Percentiles rank a stretch among this genome's conserved stretches.
phyloP scores from a whole-genome alignment of 108 stramenopile species.

The Conticribra guillardii region DNA sequence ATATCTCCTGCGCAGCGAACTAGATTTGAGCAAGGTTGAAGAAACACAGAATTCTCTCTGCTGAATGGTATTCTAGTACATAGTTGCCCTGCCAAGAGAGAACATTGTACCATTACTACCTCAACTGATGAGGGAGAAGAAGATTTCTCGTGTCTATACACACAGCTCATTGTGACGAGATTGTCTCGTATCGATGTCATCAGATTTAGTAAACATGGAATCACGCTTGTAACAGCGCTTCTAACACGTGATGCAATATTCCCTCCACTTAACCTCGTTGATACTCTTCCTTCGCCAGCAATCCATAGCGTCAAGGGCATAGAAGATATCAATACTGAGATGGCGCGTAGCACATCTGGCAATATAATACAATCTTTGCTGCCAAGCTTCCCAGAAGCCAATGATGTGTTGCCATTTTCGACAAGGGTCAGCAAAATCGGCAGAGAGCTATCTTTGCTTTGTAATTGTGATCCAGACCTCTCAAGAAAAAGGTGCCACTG shows the following conservation, averaged over 20 bases:
- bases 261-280: constrained; percentile 21
- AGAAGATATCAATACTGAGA: constrained; percentile 27
- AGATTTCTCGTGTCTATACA: too few relatives aligned
- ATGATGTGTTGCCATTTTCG: constrained; percentile 26
- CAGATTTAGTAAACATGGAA: constrained; percentile 19
- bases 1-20: constrained; percentile 42
- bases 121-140: too few relatives aligned
- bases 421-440: constrained; percentile 27
- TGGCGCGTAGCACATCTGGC: constrained; percentile 29
- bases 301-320: constrained; percentile 50
- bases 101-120: constrained; percentile 25
- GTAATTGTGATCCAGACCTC: constrained; percentile 11
- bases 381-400: constrained; percentile 4
- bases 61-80: constrained; percentile 29
- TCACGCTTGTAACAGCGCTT: constrained; percentile 19
- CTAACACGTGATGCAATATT: constrained; percentile 46
- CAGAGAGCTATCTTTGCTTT: neutral
- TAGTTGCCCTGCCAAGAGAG: constrained; percentile 31
- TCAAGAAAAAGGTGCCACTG: constrained; percentile 58
- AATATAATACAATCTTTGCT: constrained; percentile 17
- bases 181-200: constrained; percentile 23
- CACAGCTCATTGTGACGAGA: constrained; percentile 1
- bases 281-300: constrained; percentile 31
- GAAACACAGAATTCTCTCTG: constrained; percentile 30
- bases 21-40: constrained; percentile 28